A percentile compares a stretch with the other conserved stretches of the same genome.
Evolutionary conservation across 2,329 filamentous ascomycete species (phyloP).

Genomic region (Chaetothyriales sp.): DNA sequence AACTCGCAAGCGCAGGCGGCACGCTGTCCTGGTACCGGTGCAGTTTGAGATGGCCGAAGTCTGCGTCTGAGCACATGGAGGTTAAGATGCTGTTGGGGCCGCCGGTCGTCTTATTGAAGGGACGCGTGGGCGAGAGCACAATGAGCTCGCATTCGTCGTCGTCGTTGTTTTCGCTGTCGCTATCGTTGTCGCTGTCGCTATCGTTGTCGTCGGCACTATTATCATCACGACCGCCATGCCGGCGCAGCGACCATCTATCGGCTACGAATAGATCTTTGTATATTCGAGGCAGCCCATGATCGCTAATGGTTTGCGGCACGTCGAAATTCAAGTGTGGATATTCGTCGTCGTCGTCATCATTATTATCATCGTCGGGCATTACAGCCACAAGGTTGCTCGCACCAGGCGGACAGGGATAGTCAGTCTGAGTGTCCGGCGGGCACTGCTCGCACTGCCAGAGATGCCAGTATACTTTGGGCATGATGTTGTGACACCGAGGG

Average conservation of each 20-base stretch:
- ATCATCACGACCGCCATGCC: too few species aligned
- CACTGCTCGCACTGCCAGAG: neutral
- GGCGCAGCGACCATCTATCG: neutral
- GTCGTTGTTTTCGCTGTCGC: too few species aligned
- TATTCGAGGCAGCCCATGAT: neutral
- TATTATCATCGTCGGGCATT: neutral
- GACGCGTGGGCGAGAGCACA: neutral
- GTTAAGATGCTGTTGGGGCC: neutral
- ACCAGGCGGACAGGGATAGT: neutral
- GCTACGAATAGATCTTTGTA: neutral
- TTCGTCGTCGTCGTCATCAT: neutral
- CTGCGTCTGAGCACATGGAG: neutral
- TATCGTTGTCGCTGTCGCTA: too few species aligned
- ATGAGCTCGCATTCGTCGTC: neutral
- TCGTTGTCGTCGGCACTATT: too few species aligned
- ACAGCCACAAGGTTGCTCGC: neutral
- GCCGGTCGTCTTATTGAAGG: neutral
- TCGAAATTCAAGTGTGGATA: neutral
- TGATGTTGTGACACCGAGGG: constrained; percentile 35
- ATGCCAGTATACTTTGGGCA: neutral
- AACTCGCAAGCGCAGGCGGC: neutral
- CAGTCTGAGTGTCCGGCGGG: neutral
- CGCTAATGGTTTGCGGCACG: neutral
- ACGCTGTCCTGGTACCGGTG: neutral
- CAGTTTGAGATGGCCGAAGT: neutral